phyloP scores from a whole-genome alignment of 139 green algal species.

The Auxenochlorella pyrenoidosa region DNA sequence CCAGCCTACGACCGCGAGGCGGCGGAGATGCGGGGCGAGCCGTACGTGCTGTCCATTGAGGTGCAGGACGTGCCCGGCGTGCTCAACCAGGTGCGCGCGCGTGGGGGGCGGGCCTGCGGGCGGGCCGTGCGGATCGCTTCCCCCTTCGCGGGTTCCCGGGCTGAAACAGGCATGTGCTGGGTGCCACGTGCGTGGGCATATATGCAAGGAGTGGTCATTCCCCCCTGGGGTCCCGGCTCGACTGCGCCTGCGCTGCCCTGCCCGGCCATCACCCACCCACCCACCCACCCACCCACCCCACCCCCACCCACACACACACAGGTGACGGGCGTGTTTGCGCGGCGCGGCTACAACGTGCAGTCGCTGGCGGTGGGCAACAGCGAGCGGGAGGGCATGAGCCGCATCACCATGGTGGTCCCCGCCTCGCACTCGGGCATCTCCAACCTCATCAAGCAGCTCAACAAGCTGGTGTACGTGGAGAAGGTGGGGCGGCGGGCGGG shows the following conservation, averaged over 20 bases:
- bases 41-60: constrained; percentile 91
- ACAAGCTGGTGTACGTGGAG: constrained; percentile 90
- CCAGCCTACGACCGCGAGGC: constrained; percentile 11
- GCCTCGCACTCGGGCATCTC: constrained; percentile 51
- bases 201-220: too few species aligned
- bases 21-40: constrained; percentile 43
- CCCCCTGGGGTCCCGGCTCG: too few species aligned
- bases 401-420: constrained; percentile 91
- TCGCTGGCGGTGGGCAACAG: constrained; percentile 92
- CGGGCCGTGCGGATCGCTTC: too few species aligned
- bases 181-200: too few species aligned
- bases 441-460: constrained; percentile 95
- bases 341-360: constrained; percentile 99
- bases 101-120: background rate
- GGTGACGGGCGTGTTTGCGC: constrained; percentile 95
- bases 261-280: too few species aligned
- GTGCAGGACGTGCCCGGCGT: constrained; percentile 93
- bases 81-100: constrained; percentile 85
- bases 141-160: too few species aligned
- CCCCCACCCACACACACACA: too few species aligned
- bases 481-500: constrained; percentile 44
- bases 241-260: too few species aligned
- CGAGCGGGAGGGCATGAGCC: constrained; percentile 80
- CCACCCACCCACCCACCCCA: too few species aligned
- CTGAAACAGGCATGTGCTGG: too few species aligned